Base-by-base conservation (phyloP, 176 grass and related monocot species). In the Secale cereale region DNA sequence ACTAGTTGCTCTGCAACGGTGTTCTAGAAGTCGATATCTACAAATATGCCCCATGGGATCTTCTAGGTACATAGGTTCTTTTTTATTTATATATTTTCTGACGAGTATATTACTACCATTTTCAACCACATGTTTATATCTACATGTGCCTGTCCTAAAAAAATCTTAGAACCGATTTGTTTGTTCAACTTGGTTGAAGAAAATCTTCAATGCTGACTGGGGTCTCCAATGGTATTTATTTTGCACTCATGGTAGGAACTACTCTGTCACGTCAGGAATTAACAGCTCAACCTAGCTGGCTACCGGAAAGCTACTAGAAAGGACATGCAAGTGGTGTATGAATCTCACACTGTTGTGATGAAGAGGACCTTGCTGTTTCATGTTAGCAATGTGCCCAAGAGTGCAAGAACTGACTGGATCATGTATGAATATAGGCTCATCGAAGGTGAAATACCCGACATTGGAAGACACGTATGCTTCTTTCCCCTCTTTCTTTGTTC, bases 291-390 rank as follows among this genome's bases (percentile, higher is more conserved):
- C 46, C 87, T 93, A 95, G 82, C 74, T 82, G 95, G 95, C 62
- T 98, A 90, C 37, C 93, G 92, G 95, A 98, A 98, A 66, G 88
- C 92, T 31, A 98, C 92, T 68, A 93, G 95, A 83, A 98, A 88
- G 81, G 95, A 98, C 60, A 89, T 85, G 50, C 48, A 80, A 14
- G 85, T 98, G 30, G 52, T 93, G 39, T 88, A 93, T 78, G 91
- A 93, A 59, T 86, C 87, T 19, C 89, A 31, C 63, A 85, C 84
- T 81, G 85, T 95, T 74, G 95, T 92, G 67, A 93, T 90, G 89
- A 98, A 92, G 83, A 95, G 90, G 77, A 93, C 87, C 80, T 79
- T 98, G 78, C 86, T 98, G 45, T 98, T 98, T 72, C 95, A 98
- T 77, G 35, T 65, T 82, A 93, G 91, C 65, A 98, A 95, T 87